Percentiles rank a stretch among this genome's conserved stretches.
Evolutionary conservation across 129 eudicot genomes (phyloP).

Genomic region (Pulicaria dysenterica): DNA sequence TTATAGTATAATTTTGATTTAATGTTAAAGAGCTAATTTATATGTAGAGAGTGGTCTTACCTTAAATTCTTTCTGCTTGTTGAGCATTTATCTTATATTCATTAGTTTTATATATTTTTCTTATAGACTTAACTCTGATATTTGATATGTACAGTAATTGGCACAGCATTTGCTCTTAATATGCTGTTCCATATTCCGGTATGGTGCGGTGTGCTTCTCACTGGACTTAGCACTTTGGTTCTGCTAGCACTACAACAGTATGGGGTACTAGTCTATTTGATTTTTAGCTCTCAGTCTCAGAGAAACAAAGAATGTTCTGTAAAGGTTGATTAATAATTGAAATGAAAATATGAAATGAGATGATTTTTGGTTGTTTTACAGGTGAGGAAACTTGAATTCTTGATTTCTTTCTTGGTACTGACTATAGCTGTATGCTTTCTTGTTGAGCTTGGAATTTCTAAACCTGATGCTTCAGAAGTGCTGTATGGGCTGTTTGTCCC

Average conservation of each 20-base stretch:
- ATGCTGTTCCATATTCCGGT: conserved; percentile 91
- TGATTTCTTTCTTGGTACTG: conserved; percentile 76
- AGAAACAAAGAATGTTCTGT: no score
- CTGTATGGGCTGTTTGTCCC: conserved; percentile 90
- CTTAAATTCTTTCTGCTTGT: conserved; percentile 1
- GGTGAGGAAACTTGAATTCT: conserved; percentile 98
- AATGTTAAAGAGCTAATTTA: not conserved
- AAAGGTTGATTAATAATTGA: not conserved
- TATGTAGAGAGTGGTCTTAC: not conserved
- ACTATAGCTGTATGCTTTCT: conserved; percentile 92
- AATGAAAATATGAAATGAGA: conserved; percentile 11
- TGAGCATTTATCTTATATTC: not conserved
- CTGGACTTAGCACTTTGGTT: conserved; percentile 87
- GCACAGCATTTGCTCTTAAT: conserved; percentile 96
- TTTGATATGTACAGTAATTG: conserved; percentile 55
- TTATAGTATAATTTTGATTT: not conserved
- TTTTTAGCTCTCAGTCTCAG: not conserved
- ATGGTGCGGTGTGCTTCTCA: conserved; percentile 93
- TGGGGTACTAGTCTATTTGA: conserved; percentile 58
- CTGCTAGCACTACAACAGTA: conserved; percentile 91
- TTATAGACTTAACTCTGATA: no score
- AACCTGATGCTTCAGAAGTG: conserved; percentile 83
- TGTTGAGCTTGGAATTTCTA: conserved; percentile 85
- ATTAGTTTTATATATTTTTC: no score
- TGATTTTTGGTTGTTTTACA: conserved; percentile 30